A percentile compares a stretch with the other conserved stretches of the same genome.
phyloP scores from a whole-genome alignment of 176 grass and related monocot species.

The Stipa capillata region DNA sequence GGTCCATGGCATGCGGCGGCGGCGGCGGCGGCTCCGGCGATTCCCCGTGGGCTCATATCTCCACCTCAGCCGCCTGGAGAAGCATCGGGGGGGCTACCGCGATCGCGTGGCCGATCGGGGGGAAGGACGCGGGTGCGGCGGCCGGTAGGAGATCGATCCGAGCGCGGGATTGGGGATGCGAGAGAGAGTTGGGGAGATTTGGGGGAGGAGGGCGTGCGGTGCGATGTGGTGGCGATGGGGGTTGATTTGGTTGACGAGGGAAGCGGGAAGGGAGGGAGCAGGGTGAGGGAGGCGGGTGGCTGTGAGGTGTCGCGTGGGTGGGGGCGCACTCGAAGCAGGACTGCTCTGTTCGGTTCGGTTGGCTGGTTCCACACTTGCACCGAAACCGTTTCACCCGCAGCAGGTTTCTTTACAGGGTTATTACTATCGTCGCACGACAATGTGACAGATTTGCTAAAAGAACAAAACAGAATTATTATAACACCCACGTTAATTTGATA shows the following conservation, averaged over 20 bases:
- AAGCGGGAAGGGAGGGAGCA: conserved; percentile 21
- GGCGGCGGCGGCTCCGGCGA: not conserved
- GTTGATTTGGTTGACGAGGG: conserved; percentile 22
- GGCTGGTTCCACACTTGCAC: too few relatives aligned
- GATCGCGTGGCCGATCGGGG: not conserved
- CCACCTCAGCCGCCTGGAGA: conserved; percentile 1
- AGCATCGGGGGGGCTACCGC: conserved; percentile 17
- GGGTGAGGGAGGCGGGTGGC: conserved; percentile 23
- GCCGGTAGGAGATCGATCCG: not conserved
- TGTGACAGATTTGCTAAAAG: too few relatives aligned
- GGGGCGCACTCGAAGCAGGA: too few relatives aligned
- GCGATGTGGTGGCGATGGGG: not conserved
- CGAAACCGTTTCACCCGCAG: too few relatives aligned
- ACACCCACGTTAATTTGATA: too few relatives aligned
- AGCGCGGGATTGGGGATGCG: not conserved
- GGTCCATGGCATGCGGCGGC: conserved; percentile 59
- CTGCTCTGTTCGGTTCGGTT: too few relatives aligned
- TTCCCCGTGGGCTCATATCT: conserved; percentile 19
- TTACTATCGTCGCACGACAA: too few relatives aligned
- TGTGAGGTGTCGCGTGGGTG: too few relatives aligned
- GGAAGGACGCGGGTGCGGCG: too few relatives aligned
- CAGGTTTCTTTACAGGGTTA: too few relatives aligned
- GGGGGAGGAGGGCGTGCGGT: not conserved
- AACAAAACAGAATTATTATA: too few relatives aligned
- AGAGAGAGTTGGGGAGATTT: not conserved